Evolutionary conservation across 2,329 filamentous ascomycete genomes (phyloP).

Genomic region (Plectosphaerella sp.): DNA sequence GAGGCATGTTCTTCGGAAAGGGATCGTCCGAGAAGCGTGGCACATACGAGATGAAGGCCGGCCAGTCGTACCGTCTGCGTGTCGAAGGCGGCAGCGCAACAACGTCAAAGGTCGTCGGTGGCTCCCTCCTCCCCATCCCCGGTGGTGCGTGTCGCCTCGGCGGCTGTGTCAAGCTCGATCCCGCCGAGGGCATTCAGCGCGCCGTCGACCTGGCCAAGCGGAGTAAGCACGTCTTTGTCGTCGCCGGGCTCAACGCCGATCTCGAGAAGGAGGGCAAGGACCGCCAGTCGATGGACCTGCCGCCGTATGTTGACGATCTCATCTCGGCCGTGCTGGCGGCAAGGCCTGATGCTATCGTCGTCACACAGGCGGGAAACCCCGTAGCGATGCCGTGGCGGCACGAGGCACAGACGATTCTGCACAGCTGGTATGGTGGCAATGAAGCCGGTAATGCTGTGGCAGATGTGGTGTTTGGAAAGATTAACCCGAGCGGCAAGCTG

Average conservation of each 20-base stretch:
- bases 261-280: constrained; percentile 1
- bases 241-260: constrained; percentile 49
- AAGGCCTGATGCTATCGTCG: not conserved
- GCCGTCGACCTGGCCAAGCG: constrained; percentile 36
- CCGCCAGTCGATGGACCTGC: not conserved
- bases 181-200: constrained; percentile 6
- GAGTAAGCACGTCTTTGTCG: constrained; percentile 51
- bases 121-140: not conserved
- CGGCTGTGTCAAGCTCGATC: constrained; percentile 1
- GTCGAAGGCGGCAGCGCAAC: constrained; percentile 19
- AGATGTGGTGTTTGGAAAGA: constrained; percentile 5
- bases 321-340: not conserved
- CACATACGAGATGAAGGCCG: constrained; percentile 14
- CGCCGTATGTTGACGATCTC: not conserved
- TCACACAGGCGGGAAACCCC: constrained; percentile 1
- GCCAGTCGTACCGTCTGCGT: constrained; percentile 20
- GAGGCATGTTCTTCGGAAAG: constrained; percentile 5
- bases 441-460: constrained; percentile 6
- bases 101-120: constrained; percentile 9
- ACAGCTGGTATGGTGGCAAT: constrained; percentile 7
- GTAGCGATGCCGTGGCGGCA: constrained; percentile 2
- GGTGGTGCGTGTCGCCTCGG: constrained; percentile 5
- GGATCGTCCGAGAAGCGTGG: constrained; percentile 20
- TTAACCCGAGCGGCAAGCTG: constrained; percentile 9
- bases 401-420: constrained; percentile 2